Evolutionary conservation across 2,329 filamentous ascomycete species (phyloP).

Genomic region (Cryphonectria parasitica): DNA sequence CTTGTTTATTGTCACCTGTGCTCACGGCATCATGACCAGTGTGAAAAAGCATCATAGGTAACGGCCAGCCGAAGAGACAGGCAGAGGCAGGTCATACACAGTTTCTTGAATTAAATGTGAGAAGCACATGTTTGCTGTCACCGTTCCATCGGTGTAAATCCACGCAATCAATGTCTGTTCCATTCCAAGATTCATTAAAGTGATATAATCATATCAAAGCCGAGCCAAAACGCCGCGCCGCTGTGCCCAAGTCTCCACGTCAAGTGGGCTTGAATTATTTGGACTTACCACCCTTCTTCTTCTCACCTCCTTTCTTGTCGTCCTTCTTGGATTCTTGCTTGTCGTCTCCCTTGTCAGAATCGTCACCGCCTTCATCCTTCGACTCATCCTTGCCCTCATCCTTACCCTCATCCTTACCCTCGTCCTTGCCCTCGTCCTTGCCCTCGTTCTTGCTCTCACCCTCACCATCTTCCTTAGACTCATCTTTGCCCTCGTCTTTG

Average conservation of each 20-base stretch:
- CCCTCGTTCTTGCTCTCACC: constrained; percentile 25
- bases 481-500: constrained; percentile 28
- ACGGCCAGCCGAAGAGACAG: not conserved
- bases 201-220: not conserved
- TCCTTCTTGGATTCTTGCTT: constrained; percentile 34
- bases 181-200: not conserved
- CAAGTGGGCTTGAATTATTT: constrained; percentile 12
- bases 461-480: constrained; percentile 21
- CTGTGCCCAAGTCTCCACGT: not conserved
- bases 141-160: not conserved
- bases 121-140: not conserved
- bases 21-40: not conserved
- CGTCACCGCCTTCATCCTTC: not conserved
- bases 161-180: not conserved
- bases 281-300: constrained; percentile 24
- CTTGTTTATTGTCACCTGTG: not conserved
- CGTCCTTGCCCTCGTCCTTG: constrained; percentile 19
- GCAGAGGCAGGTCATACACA: not conserved
- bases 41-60: not conserved
- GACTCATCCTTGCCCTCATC: constrained; percentile 20
- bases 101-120: not conserved
- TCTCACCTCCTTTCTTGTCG: constrained; percentile 26
- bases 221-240: not conserved
- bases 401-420: constrained; percentile 25
- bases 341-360: not conserved